Evolutionary conservation across 106 monocot species (phyloP).

Genomic region (Acorus gramineus): DNA sequence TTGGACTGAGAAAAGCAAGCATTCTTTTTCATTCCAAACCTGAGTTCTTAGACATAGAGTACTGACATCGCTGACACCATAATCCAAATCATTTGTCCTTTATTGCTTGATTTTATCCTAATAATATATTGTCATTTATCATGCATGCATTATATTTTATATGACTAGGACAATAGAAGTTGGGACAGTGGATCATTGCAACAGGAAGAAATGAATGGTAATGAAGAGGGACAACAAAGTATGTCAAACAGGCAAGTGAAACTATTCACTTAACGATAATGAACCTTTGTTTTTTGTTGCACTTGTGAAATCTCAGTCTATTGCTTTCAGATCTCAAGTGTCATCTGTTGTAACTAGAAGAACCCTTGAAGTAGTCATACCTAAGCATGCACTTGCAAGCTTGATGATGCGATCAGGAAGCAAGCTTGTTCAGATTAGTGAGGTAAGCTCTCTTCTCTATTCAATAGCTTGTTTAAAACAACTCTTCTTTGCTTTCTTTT

Average conservation of each 20-base stretch:
- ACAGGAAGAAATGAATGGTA: constrained; percentile 41
- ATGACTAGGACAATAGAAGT: constrained; percentile 15
- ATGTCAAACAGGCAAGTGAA: constrained; percentile 37
- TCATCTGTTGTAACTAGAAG: constrained; percentile 40
- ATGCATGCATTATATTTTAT: too few species aligned
- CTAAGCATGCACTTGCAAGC: constrained; percentile 64
- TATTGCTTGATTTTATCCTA: too few species aligned
- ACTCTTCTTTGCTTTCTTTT: background rate
- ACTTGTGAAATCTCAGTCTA: background rate
- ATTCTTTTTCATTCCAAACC: too few species aligned
- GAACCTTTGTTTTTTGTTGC: background rate
- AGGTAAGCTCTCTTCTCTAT: constrained; percentile 29
- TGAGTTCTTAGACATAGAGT: too few species aligned
- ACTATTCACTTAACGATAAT: background rate
- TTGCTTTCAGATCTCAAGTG: background rate
- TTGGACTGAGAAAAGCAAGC: too few species aligned
- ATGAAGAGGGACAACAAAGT: constrained; percentile 44
- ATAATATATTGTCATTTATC: too few species aligned
- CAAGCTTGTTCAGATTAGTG: constrained; percentile 88
- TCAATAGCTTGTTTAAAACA: background rate
- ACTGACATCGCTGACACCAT: too few species aligned
- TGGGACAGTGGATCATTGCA: constrained; percentile 50
- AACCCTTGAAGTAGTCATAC: constrained; percentile 81
- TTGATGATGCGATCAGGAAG: constrained; percentile 70
- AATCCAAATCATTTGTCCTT: too few species aligned